Percentiles rank a stretch among this genome's conserved stretches.
These are phyloP conservation scores for Entomortierella parvispora DNA, from an alignment of 192 early-diverging fungal genomes.

Conservation along the genomic window DNA sequence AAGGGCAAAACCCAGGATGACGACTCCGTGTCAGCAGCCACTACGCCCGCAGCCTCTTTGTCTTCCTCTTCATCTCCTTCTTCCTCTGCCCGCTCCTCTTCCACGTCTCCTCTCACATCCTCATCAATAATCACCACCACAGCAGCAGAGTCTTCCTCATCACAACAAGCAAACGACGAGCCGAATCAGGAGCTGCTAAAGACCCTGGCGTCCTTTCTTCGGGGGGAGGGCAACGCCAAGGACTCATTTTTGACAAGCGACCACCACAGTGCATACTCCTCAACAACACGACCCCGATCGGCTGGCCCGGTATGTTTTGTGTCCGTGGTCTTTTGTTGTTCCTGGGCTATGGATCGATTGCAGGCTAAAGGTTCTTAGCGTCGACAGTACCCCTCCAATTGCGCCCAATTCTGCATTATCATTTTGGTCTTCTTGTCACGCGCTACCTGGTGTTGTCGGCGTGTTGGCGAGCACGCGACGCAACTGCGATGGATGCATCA, in stretches of 20 bases:
- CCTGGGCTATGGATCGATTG: too few species aligned
- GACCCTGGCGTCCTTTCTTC: conserved; percentile 27
- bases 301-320: too few species aligned
- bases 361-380: too few species aligned
- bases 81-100: background rate
- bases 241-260: background rate
- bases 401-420: too few species aligned
- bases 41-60: background rate
- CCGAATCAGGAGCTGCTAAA: conserved; percentile 27
- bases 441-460: too few species aligned
- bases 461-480: too few species aligned
- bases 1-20: conserved; percentile 1
- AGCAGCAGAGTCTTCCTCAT: background rate
- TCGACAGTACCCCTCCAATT: too few species aligned
- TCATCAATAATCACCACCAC: background rate
- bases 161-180: background rate
- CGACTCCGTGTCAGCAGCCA: background rate
- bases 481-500: too few species aligned
- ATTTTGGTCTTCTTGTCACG: too few species aligned
- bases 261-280: too few species aligned
- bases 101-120: background rate
- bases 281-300: too few species aligned
- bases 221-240: conserved; percentile 10
- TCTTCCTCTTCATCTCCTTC: background rate
- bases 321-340: too few species aligned